Base-by-base conservation (phyloP, 345 rosid genomes). In the Reutealis trisperma region DNA sequence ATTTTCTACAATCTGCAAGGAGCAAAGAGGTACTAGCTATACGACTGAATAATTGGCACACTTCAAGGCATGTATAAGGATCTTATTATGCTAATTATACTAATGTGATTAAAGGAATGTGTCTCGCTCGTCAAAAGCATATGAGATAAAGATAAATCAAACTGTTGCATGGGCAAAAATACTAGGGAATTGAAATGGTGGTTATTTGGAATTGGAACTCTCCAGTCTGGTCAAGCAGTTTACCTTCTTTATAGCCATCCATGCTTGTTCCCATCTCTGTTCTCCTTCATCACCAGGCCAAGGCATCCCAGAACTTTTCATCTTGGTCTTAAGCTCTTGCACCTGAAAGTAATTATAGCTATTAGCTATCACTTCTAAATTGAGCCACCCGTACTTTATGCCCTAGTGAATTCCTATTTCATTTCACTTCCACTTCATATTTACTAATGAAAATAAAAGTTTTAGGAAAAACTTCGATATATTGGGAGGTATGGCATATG, bases 211-310 rank as follows among this genome's bases (percentile, higher is more conserved):
- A 5, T 47, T 47, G 51, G 22, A 34, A 16, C 7, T 21, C 62
- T 67, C 32, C 49, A 22, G 47, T 30, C 27, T n/a, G 10, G 51
- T 45, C 42, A 68, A 24, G 61, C 74, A 72, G 63, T 72, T 52
- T 74, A 95, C 98, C 97, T 92, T 96, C 92, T 93, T 96, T 79
- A 93, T 90, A 80, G 99, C 92, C 74, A 82, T 83, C 99, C 99
- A 96, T 77, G 98, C 99, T 86, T 92, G 98, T 83, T 88, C 92
- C 98, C 99, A 96, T 83, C 97, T 81, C 70, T 81, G 78, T 72
- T 91, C 90, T 70, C 99, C 97, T 85, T 96, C 99, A 78, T 93
- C 98, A 63, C 97, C 99, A 37, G 99, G 99, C 99, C 99, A 96
- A 70, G 98, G 97, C 97, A 96, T 96, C 58, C 89, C 96, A 73